Base-by-base conservation (phyloP, 306 rosid genomes). In the Styphnolobium japonicum region DNA sequence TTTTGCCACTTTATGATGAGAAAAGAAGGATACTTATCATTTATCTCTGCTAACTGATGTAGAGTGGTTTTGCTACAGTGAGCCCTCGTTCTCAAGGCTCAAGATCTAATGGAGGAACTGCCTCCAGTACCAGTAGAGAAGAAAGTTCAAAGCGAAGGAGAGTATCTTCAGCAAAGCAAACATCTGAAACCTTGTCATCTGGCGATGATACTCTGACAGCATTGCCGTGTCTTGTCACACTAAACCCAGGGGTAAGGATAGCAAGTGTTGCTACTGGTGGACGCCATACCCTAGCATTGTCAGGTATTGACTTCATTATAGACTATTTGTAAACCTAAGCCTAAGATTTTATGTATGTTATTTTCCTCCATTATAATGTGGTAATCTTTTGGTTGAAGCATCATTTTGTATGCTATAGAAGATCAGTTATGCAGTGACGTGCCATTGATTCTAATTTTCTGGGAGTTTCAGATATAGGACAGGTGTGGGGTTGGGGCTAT, bases 401-500 rank as follows among this genome's bases (percentile, higher is more conserved):
- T 71, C 4, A 25, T 43, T 49, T 80, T 81, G 77, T 71, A 27
- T 62, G n/a, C 67, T 52, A 37, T 69, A 58, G 37, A 64, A 79
- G 53, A 73, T 84, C 69, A 76, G 58, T 55, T 51, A 67, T 75
- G 65, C 27, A 27, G 68, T 73, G 67, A 58, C 52, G 52, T 69
- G 67, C 73, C 52, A 78, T 72, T 76, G 43, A 80, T 55, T 63
- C 78, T 81, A 72, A 67, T 84, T 83, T 79, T 81, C 82, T 72
- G 81, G 53, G 82, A 71, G 78, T 84, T 83, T 85, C 94, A 94
- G 98, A 94, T 89, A 77, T 86, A 69, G 98, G 98, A 71, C 97
- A 94, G 82, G 97, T 94, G 83, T 94, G 98, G 98, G 98, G 98
- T 74, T 94, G 98, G 98, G 98, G 98, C 67, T 94, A 94, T 84